phyloP scores from a whole-genome alignment of 768 basidiomycete genomes.

The Russula virescens region DNA sequence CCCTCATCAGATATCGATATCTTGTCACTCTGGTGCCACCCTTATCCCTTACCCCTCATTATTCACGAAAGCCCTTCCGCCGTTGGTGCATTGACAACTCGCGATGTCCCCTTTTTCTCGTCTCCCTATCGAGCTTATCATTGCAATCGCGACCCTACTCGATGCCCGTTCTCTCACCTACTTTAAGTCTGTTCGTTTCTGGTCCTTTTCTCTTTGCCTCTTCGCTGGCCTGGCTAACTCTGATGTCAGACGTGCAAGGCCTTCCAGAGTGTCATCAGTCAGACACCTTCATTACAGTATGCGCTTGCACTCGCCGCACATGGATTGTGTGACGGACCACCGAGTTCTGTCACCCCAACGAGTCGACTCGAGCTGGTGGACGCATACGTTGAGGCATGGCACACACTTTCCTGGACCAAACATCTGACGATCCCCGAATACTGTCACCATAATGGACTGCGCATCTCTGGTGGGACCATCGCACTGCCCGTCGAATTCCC shows the following conservation, averaged over 20 bases:
- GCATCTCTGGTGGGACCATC: background rate
- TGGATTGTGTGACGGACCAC: slow-evolving; percentile 3
- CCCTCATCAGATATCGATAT: too few species aligned
- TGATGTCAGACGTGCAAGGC: background rate
- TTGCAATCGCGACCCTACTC: background rate
- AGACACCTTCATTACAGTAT: background rate
- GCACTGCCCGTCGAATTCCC: background rate
- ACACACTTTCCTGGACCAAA: background rate
- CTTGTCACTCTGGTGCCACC: too few species aligned
- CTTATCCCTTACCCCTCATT: too few species aligned
- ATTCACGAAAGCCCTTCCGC: too few species aligned
- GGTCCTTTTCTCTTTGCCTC: background rate
- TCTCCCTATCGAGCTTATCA: background rate
- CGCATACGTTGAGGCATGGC: slow-evolving; percentile 1
- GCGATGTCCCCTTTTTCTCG: background rate
- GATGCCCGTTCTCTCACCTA: background rate
- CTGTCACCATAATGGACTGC: background rate
- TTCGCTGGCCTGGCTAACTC: background rate
- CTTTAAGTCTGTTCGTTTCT: background rate
- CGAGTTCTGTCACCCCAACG: background rate
- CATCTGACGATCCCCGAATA: background rate
- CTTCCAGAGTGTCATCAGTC: background rate
- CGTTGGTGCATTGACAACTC: too few species aligned
- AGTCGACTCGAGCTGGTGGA: background rate
- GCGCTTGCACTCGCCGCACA: background rate